Conservation (phyloP, 2,329 filamentous ascomycete genomes). For the Paecilomyces variotii region DNA sequence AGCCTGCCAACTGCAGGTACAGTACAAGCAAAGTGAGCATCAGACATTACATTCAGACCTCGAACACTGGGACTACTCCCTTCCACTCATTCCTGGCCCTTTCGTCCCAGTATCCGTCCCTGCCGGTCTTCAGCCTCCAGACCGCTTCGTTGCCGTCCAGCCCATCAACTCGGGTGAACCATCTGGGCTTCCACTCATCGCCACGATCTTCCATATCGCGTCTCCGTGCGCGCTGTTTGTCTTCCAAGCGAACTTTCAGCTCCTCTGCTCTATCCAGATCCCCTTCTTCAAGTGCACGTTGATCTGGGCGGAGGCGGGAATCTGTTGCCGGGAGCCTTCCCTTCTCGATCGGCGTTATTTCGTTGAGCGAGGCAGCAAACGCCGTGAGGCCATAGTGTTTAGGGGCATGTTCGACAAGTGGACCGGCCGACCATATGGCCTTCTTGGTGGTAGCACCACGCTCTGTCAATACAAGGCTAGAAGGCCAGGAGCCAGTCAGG, state of each 20-base stretch:
- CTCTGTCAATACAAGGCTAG: conserved; percentile 57
- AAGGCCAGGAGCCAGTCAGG: conserved; percentile 78
- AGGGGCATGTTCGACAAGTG: conserved; percentile 68
- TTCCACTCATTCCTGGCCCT: conserved; percentile 61
- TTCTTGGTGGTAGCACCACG: conserved; percentile 54
- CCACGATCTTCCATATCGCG: conserved; percentile 67
- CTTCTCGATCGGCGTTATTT: conserved; percentile 73
- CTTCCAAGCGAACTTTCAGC: conserved; percentile 75
- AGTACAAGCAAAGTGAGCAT: neutral
- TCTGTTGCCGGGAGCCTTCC: conserved; percentile 72
- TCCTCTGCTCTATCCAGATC: conserved; percentile 75
- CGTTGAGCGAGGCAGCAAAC: conserved; percentile 81
- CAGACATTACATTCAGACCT: neutral
- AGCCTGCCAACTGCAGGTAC: neutral
- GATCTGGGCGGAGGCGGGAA: conserved; percentile 75
- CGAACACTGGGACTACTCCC: conserved; percentile 32
- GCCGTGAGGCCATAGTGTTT: conserved; percentile 81
- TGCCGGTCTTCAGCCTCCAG: conserved; percentile 67
- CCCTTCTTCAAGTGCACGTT: conserved; percentile 74
- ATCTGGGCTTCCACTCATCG: conserved; percentile 65
- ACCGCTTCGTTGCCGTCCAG: conserved; percentile 37
- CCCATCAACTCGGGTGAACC: conserved; percentile 66
- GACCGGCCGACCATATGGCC: conserved; percentile 70
- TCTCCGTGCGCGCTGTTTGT: conserved; percentile 69
- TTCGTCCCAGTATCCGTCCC: conserved; percentile 91